Evolutionary conservation across 192 early-diverging fungal species (phyloP), one percentile per base, ranked within the genome.

Genomic region (Podila epigama): DNA sequence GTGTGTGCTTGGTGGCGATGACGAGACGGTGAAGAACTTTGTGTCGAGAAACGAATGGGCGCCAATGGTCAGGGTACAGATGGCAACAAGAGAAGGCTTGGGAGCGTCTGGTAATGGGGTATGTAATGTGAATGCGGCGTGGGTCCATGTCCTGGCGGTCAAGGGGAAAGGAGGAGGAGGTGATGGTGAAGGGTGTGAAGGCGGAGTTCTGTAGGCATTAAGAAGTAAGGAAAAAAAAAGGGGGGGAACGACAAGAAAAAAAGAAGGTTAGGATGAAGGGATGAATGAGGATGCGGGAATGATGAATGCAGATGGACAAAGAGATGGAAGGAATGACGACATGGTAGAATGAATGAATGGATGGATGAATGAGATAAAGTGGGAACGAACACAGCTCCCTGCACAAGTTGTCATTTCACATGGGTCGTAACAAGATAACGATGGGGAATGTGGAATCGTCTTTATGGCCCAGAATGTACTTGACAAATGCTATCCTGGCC

Each of bases 61-160:
- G 5, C 85, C 85, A 15, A 86, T 84, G 51, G 81, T 75, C 3
- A 86, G 40, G 48, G 85, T 83, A 50, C 73, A 81, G 11, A 77
- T 58, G 18, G 75, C 79, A 22, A 58, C 63, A 32, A 75, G 64
- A 42, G 64, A 67, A 31, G 66, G 40, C 11, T 40, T 52, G 15
- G 52, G 52, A 20, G 52, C 50, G 31, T 57, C 64, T 1, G 59
- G 22, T 29, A 28, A 33, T 20, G 44, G 35, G 9, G 13, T 57
- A 34, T 61, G 51, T 37, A 32, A 52, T 18, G 32, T 66, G 44
- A 75, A 75, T 31, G 71, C 60, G 3, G 53, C 31, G 16, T 75
- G 71, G 33, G 65, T 75, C 71, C 71, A 75, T 13, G 71, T 62
- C 57, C 44, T 48, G 20, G 44, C 44, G 25, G 44, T 48, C 44